phyloP scores from a whole-genome alignment of 805 yeast species.

The Candida namnaoensis region DNA sequence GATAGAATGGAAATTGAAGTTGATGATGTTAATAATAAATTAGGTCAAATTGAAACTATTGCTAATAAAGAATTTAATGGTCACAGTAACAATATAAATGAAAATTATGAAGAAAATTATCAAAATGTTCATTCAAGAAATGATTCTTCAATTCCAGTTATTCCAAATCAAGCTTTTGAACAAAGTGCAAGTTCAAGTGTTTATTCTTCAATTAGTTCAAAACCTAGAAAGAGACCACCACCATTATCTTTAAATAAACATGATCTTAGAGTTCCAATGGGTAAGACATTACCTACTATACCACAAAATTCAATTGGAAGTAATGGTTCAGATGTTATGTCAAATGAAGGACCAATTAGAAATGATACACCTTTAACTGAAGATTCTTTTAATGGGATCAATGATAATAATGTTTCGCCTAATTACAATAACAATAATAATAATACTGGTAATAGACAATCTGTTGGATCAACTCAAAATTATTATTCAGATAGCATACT shows the following conservation, averaged over 20 bases:
- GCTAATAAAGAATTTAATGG: too few species aligned
- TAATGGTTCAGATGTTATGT: conserved; percentile 7
- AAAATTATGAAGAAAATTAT: background rate
- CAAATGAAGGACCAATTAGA: background rate
- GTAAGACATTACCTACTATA: too few species aligned
- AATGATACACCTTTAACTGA: background rate
- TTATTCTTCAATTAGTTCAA: conserved; percentile 1
- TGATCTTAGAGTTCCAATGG: too few species aligned
- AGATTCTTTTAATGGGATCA: conserved; percentile 1
- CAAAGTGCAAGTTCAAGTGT: background rate
- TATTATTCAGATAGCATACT: conserved; percentile 16
- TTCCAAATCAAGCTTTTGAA: conserved; percentile 17
- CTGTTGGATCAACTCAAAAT: background rate
- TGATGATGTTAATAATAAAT: conserved; percentile 11
- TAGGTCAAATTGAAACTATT: background rate
- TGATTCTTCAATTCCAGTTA: conserved; percentile 5
- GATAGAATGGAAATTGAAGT: conserved; percentile 22
- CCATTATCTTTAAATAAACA: background rate
- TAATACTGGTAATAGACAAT: background rate
- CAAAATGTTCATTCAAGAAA: conserved; percentile 3
- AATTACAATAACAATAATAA: background rate
- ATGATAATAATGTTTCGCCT: background rate
- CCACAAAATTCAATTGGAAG: background rate
- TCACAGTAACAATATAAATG: background rate
- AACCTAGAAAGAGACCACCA: conserved; percentile 7